These are phyloP conservation scores for Astrothelium macrocarpum DNA, from an alignment of 495 filamentous ascomycete genomes.

Conservation along the genomic window DNA sequence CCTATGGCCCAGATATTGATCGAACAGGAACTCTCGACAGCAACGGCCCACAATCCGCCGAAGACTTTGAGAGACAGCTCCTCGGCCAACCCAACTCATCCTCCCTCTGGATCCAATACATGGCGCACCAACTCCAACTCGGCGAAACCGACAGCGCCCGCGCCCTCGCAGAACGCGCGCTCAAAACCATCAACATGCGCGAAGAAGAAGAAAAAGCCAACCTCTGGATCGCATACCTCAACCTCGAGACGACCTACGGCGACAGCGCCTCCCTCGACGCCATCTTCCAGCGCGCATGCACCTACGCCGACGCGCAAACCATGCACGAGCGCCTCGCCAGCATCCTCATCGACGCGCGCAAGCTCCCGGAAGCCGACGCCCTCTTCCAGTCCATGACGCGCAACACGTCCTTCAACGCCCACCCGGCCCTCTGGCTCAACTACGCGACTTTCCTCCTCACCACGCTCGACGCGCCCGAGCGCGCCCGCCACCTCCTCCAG, in stretches of 20 bases:
- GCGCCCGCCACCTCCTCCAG: conserved; percentile 69
- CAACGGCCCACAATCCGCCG: conserved; percentile 79
- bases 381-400: conserved; percentile 79
- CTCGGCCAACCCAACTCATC: conserved; percentile 86
- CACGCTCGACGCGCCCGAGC: conserved; percentile 53
- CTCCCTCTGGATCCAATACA: conserved; percentile 84
- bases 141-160: conserved; percentile 78
- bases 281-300: conserved; percentile 84
- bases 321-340: conserved; percentile 83
- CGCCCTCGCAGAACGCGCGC: conserved; percentile 77
- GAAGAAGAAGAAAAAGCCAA: conserved; percentile 87
- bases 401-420: conserved; percentile 65
- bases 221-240: conserved; percentile 87
- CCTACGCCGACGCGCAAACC: conserved; percentile 84
- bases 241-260: conserved; percentile 87
- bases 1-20: conserved; percentile 71
- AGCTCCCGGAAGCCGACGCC: conserved; percentile 79
- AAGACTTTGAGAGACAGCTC: conserved; percentile 87
- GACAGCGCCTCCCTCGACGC: conserved; percentile 75
- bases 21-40: conserved; percentile 79
- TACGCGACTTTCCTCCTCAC: conserved; percentile 87
- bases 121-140: conserved; percentile 91
- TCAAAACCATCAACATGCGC: conserved; percentile 76
- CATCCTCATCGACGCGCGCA: conserved; percentile 87
- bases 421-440: conserved; percentile 78